phyloP scores from a whole-genome alignment of 2,329 filamentous ascomycete species.

The Colletotrichum nymphaeae region DNA sequence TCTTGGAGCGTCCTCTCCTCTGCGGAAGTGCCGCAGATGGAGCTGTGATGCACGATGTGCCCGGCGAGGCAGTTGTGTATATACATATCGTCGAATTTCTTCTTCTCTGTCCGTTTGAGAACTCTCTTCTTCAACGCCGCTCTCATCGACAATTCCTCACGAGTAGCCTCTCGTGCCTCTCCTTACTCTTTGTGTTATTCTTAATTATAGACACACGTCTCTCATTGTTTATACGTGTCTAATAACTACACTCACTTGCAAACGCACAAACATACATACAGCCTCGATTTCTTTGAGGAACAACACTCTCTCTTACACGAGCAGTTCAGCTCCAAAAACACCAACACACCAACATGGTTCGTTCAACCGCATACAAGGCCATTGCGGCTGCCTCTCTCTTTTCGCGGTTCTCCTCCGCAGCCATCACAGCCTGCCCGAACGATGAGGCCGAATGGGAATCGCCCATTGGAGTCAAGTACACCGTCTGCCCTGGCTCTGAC shows the following conservation, averaged over 20 bases:
- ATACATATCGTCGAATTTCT: constrained; percentile 17
- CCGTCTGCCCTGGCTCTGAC: constrained; percentile 33
- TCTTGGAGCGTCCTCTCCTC: neutral
- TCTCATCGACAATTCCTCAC: neutral
- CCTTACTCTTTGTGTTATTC: neutral
- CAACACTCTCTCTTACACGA: neutral
- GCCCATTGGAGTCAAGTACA: constrained; percentile 31
- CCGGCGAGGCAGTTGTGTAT: neutral
- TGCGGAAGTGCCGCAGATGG: constrained; percentile 9
- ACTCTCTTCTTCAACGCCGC: neutral
- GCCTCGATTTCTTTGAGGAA: neutral
- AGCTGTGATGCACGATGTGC: constrained; percentile 1
- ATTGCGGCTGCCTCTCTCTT: constrained; percentile 27
- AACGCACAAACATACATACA: neutral
- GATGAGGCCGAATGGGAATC: constrained; percentile 26
- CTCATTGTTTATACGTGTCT: constrained; percentile 17
- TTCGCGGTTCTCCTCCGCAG: constrained; percentile 24
- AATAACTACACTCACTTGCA: constrained; percentile 2
- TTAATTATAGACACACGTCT: constrained; percentile 2
- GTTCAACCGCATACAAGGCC: constrained; percentile 18
- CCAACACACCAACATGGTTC: constrained; percentile 1
- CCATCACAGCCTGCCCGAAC: constrained; percentile 31
- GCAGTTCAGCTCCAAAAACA: neutral
- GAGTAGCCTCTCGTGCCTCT: constrained; percentile 12
- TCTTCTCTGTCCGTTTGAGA: neutral